Evolutionary conservation across 306 rosid genomes (phyloP), one percentile per base, ranked within the genome.

Genomic region (Dicorynia guianensis): DNA sequence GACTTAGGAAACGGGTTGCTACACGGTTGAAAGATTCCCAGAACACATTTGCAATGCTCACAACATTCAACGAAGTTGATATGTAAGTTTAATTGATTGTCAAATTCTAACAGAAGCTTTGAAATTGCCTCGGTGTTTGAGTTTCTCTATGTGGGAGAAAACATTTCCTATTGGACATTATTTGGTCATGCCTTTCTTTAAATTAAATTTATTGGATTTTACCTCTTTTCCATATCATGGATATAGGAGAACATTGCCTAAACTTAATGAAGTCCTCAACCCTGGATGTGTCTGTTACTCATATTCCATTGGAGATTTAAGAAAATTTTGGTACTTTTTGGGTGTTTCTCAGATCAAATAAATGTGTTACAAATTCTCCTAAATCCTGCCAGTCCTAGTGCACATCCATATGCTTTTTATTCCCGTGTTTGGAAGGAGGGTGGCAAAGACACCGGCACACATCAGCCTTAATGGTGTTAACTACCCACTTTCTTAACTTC

Each of bases 21-120:
- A 83, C 81, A 38, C 76, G 93, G 33, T 84, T 92, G 93, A 92
- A 92, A 63, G 97, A 92, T 81, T 87, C 97, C 65, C 97, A 92
- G 63, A 92, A 92, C 86, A 92, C 96, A 53, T 92, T 82, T 64
- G 97, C 97, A 47, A 67, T 92, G 97, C 84, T 92, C 80, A 84
- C 97, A 8, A 92, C 97, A 65, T 87, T 92, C 86, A 89, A 92
- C 81, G 97, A 92, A 88, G 91, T 92, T 72, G 95, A 92, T 83
- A 92, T 89, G 93, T 89, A 78, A 80, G 93, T 87, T 76, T 36
- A 9, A 12, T 64, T 58, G 18, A 46, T 54, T 63, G 20, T 13
- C 20, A 39, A 33, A n/a, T n/a, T n/a, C n/a, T n/a, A n/a, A n/a
- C n/a, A n/a, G n/a, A n/a, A n/a, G n/a, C n/a, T n/a, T n/a, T n/a